Percentiles rank a stretch among this genome's conserved stretches.
Evolutionary conservation across 345 rosid species (phyloP).

Genomic region (Acer negundo): DNA sequence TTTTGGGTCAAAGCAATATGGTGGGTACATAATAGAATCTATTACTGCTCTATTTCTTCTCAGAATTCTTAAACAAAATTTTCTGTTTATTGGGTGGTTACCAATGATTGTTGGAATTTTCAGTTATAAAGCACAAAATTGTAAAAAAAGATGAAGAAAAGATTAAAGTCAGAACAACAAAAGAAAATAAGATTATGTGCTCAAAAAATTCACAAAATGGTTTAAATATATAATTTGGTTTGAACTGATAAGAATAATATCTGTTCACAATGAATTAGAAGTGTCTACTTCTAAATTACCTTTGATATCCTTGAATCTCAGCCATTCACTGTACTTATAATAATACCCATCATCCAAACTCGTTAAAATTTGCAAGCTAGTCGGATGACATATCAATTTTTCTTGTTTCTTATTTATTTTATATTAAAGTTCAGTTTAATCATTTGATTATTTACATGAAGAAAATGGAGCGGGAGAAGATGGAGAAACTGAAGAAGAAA

Average conservation of each 20-base stretch:
- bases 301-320: not conserved
- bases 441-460: constrained; percentile 26
- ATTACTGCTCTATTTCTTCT: not conserved
- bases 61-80: too few relatives aligned
- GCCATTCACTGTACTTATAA: not conserved
- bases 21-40: not conserved
- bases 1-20: not conserved
- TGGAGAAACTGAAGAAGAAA: constrained; percentile 61
- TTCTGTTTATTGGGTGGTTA: too few relatives aligned
- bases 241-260: not conserved
- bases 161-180: not conserved
- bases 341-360: not conserved
- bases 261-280: not conserved
- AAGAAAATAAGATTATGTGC: not conserved
- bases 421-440: not conserved
- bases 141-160: not conserved
- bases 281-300: not conserved
- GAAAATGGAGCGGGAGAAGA: constrained; percentile 90
- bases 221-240: not conserved
- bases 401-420: not conserved
- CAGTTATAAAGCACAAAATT: not conserved
- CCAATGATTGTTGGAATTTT: not conserved
- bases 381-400: not conserved
- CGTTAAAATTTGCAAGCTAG: not conserved
- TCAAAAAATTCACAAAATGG: not conserved